Percentiles rank a stretch among this genome's conserved stretches.
phyloP scores from a whole-genome alignment of 345 rosid species.

The Aurinia saxatilis region DNA sequence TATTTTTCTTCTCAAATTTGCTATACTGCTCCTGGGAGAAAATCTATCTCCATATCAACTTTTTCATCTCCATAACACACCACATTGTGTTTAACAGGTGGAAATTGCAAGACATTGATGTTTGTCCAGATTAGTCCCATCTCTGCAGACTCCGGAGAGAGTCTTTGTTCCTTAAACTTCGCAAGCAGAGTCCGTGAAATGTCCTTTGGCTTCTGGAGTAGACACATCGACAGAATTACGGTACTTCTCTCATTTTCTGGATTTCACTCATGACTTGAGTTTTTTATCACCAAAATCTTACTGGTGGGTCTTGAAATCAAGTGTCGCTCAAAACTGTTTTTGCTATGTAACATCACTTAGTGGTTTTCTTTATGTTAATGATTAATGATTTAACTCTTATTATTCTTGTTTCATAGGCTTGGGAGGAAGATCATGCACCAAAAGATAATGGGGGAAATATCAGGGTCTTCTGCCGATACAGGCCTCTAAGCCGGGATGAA shows the following conservation, averaged over 20 bases:
- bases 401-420: constrained; percentile 32
- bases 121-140: constrained; percentile 96
- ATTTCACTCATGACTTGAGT: too few species aligned
- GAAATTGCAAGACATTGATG: constrained; percentile 83
- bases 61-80: not conserved
- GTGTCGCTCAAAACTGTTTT: too few species aligned
- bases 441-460: constrained; percentile 89
- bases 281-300: too few species aligned
- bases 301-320: too few species aligned
- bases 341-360: not conserved
- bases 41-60: too few species aligned
- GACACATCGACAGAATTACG: too few species aligned
- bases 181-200: constrained; percentile 85
- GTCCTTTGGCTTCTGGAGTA: too few species aligned
- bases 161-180: constrained; percentile 83
- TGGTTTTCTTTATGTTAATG: not conserved
- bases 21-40: too few species aligned
- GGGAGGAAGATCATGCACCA: constrained; percentile 60
- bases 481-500: constrained; percentile 68
- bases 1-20: too few species aligned
- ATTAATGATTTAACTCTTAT: too few species aligned
- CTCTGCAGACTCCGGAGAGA: constrained; percentile 72
- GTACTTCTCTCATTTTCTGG: too few species aligned
- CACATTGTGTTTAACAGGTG: too few species aligned
- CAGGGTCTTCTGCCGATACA: constrained; percentile 95